phyloP scores from a whole-genome alignment of 2,329 filamentous ascomycete genomes.

The Alternaria sp. region DNA sequence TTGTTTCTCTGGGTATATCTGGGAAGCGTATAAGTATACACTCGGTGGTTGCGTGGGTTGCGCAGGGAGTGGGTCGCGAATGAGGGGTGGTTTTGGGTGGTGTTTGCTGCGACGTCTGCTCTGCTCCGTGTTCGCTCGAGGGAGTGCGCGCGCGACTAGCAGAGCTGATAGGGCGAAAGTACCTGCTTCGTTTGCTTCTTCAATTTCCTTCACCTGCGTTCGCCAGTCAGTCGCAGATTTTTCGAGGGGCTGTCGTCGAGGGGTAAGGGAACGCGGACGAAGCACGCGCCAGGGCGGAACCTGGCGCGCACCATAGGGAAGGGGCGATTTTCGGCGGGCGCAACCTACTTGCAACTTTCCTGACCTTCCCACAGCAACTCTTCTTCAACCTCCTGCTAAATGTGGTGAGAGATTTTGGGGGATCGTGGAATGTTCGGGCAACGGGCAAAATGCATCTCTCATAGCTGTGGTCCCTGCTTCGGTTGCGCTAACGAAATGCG shows the following conservation, averaged over 20 bases:
- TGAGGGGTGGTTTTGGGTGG: constrained; percentile 28
- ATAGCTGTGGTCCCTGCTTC: constrained; percentile 31
- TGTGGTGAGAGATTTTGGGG: constrained; percentile 32
- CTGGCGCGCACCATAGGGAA: constrained; percentile 14
- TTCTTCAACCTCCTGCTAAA: constrained; percentile 50
- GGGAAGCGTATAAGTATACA: constrained; percentile 28
- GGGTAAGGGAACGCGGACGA: constrained; percentile 32
- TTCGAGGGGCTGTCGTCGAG: constrained; percentile 37
- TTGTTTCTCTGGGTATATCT: constrained; percentile 45
- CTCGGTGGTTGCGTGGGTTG: constrained; percentile 17
- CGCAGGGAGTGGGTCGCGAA: constrained; percentile 25
- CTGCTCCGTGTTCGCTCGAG: constrained; percentile 5
- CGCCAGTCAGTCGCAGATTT: constrained; percentile 41
- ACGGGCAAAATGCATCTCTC: constrained; percentile 37
- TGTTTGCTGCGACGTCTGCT: constrained; percentile 31
- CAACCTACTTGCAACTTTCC: constrained; percentile 47
- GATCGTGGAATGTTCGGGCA: constrained; percentile 29
- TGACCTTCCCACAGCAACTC: constrained; percentile 53
- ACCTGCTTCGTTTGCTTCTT: constrained; percentile 42
- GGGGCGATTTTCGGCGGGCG: constrained; percentile 4
- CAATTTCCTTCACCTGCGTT: constrained; percentile 46
- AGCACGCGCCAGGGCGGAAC: constrained; percentile 30
- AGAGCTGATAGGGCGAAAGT: constrained; percentile 20
- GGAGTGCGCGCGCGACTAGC: constrained; percentile 9
- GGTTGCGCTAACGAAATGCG: constrained; percentile 34